These are phyloP conservation scores for Debaryomyces robertsiae DNA, from an alignment of 1,139 yeast genomes.

Conservation along the genomic window DNA sequence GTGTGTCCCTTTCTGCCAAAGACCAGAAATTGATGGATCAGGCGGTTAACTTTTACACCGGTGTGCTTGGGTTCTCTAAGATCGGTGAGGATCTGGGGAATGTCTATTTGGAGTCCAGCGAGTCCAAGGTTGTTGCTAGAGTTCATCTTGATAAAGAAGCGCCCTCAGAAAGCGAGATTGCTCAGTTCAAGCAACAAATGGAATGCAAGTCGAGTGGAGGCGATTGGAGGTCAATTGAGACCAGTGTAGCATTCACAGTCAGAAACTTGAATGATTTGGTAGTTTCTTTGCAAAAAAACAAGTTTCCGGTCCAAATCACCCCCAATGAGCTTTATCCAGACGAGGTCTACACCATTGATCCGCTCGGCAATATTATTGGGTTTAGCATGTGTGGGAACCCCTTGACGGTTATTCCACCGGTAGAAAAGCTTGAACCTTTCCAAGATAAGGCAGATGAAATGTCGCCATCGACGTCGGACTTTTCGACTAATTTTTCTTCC, in stretches of 20 bases:
- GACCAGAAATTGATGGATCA: constrained; percentile 32
- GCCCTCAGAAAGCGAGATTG: constrained; percentile 31
- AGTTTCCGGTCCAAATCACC: constrained; percentile 36
- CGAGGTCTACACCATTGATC: constrained; percentile 69
- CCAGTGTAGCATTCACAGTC: constrained; percentile 42
- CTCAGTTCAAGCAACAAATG: constrained; percentile 25
- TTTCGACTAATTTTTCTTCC: constrained; percentile 16
- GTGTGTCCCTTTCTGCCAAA: constrained; percentile 48
- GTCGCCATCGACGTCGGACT: constrained; percentile 18
- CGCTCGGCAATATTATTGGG: constrained; percentile 67
- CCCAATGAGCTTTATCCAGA: constrained; percentile 72
- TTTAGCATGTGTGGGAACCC: constrained; percentile 64
- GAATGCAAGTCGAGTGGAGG: constrained; percentile 28
- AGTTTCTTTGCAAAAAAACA: constrained; percentile 27
- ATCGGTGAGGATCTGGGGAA: constrained; percentile 25
- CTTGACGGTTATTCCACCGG: constrained; percentile 53
- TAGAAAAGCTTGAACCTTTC: constrained; percentile 14
- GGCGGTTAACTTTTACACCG: constrained; percentile 50
- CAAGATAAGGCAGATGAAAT: constrained; percentile 6
- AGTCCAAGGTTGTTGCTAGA: constrained; percentile 33
- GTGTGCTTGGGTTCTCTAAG: constrained; percentile 43
- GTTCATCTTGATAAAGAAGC: constrained; percentile 30
- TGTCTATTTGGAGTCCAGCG: constrained; percentile 36
- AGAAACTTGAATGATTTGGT: constrained; percentile 39
- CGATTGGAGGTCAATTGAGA: constrained; percentile 56